These are phyloP conservation scores for Tillandsia leiboldiana DNA, from an alignment of 176 grass and related monocot species.

Conservation along the genomic window DNA sequence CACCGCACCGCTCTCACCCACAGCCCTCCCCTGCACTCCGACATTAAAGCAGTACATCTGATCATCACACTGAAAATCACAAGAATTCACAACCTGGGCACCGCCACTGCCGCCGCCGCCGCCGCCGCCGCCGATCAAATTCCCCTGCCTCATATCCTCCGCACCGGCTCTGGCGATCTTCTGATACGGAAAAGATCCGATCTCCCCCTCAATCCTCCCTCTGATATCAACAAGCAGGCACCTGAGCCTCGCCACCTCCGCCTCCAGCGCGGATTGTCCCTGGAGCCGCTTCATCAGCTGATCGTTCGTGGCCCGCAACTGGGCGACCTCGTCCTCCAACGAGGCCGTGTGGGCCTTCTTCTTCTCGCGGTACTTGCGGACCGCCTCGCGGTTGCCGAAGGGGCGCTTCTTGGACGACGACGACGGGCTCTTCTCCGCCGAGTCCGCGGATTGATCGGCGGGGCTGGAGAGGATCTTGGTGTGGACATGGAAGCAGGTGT, in stretches of 20 bases:
- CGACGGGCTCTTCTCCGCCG: not conserved
- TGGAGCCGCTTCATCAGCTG: constrained; percentile 55
- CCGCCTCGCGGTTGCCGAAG: constrained; percentile 67
- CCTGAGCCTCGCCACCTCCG: constrained; percentile 57
- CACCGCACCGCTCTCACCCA: constrained; percentile 7
- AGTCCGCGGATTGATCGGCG: constrained; percentile 23
- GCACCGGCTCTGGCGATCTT: constrained; percentile 6
- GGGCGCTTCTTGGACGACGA: constrained; percentile 15
- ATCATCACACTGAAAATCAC: constrained; percentile 72
- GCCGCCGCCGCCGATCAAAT: constrained; percentile 5
- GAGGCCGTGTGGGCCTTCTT: constrained; percentile 87
- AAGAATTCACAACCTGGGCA: constrained; percentile 53
- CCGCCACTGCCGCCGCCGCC: constrained; percentile 21
- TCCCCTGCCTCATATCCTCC: not conserved
- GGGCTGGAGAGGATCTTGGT: constrained; percentile 47
- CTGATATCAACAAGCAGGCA: constrained; percentile 67
- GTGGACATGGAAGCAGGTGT: constrained; percentile 73
- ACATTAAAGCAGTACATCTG: constrained; percentile 54
- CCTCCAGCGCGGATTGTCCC: constrained; percentile 48
- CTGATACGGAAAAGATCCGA: constrained; percentile 34
- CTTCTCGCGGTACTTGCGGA: constrained; percentile 95
- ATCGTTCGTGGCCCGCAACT: constrained; percentile 57
- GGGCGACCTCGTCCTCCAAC: constrained; percentile 73
- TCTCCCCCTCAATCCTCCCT: constrained; percentile 69
- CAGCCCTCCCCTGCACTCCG: constrained; percentile 18